Conservation (phyloP, 306 rosid species). For the Acacia acuminata region DNA sequence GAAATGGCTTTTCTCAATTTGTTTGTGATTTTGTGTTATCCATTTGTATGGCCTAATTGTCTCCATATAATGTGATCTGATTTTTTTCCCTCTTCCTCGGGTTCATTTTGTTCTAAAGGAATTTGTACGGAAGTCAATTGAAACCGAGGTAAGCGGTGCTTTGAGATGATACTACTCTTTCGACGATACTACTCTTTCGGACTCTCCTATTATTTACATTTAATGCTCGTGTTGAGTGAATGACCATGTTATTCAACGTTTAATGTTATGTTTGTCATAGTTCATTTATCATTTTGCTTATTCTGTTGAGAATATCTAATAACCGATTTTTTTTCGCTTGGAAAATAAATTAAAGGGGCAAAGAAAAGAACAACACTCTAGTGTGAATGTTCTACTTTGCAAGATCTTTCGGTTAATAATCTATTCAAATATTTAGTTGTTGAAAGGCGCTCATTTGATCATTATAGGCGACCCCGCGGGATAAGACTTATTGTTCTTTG, state of each 20-base stretch:
- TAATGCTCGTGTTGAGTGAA: slow-evolving; percentile 2
- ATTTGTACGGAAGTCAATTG: slow-evolving; percentile 95
- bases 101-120: slow-evolving; percentile 95
- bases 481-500: too few relatives aligned
- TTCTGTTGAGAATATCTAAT: too few relatives aligned
- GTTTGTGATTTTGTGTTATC: neutral
- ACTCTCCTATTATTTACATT: slow-evolving; percentile 9
- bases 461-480: too few relatives aligned
- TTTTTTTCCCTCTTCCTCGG: slow-evolving; percentile 44
- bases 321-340: neutral
- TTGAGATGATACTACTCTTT: slow-evolving; percentile 18
- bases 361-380: neutral
- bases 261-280: neutral
- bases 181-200: too few relatives aligned
- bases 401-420: too few relatives aligned
- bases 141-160: slow-evolving; percentile 71
- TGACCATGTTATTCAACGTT: neutral
- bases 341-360: neutral
- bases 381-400: neutral
- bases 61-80: slow-evolving; percentile 10
- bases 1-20: slow-evolving; percentile 4
- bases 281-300: slow-evolving; percentile 8
- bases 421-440: too few relatives aligned
- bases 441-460: too few relatives aligned
- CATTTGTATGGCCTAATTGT: neutral